A percentile compares a stretch with the other conserved stretches of the same genome.
Evolutionary conservation across 2,329 filamentous ascomycete genomes (phyloP).

Genomic region (Grosmannia penicillata): DNA sequence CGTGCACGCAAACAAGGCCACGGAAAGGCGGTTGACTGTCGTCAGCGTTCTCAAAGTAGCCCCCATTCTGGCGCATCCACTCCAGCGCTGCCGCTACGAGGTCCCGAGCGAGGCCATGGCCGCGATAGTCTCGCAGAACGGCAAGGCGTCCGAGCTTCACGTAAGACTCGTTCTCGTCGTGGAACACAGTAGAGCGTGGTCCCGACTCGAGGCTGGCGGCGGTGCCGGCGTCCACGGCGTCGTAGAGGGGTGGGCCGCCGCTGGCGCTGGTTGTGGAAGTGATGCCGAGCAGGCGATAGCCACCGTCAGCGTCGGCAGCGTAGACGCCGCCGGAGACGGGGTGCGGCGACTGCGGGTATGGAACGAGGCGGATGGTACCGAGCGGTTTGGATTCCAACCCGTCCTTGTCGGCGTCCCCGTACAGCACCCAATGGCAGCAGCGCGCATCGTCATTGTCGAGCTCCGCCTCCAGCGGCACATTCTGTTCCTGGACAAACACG

Average conservation of each 20-base stretch:
- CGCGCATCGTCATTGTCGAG: constrained; percentile 67
- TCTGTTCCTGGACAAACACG: constrained; percentile 48
- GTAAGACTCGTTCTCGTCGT: constrained; percentile 57
- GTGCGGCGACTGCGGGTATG: constrained; percentile 60
- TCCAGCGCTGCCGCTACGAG: constrained; percentile 52
- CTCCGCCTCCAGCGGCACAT: constrained; percentile 49
- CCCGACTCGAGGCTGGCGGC: background rate
- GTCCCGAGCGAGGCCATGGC: constrained; percentile 46
- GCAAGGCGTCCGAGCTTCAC: constrained; percentile 71
- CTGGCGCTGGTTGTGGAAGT: constrained; percentile 12
- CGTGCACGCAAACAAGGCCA: constrained; percentile 66
- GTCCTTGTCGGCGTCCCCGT: constrained; percentile 36
- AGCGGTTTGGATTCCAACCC: constrained; percentile 37
- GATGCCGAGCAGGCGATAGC: constrained; percentile 13
- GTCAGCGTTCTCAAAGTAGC: constrained; percentile 36
- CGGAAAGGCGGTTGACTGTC: constrained; percentile 45
- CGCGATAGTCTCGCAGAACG: constrained; percentile 50
- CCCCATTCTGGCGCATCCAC: constrained; percentile 52
- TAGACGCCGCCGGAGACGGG: constrained; percentile 35
- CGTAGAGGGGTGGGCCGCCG: constrained; percentile 5
- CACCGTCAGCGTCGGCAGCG: constrained; percentile 22
- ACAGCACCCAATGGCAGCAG: constrained; percentile 80
- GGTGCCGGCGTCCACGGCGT: constrained; percentile 12
- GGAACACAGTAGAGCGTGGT: constrained; percentile 16
- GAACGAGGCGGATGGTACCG: constrained; percentile 66